A percentile compares a stretch with the other conserved stretches of the same genome.
These are phyloP conservation scores for Auriscalpium orientale DNA, from an alignment of 768 basidiomycete species.

Conservation along the genomic window DNA sequence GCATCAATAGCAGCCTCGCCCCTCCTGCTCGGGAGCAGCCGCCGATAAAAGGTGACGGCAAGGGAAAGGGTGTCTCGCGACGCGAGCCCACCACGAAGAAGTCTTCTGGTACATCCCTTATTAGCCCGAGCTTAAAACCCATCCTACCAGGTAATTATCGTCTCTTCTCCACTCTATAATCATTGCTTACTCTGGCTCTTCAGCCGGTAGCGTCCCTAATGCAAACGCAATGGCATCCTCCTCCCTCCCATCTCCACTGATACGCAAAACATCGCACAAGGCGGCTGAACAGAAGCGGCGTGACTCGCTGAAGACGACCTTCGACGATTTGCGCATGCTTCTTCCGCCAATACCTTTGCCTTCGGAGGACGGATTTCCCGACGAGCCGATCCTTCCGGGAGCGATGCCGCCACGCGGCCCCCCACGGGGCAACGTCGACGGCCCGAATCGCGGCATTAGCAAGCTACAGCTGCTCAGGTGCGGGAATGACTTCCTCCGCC, in stretches of 20 bases:
- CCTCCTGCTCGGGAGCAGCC: constrained; percentile 22
- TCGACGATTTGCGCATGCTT: constrained; percentile 73
- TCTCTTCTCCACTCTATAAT: constrained; percentile 4
- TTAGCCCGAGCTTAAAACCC: constrained; percentile 58
- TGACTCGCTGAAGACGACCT: constrained; percentile 92
- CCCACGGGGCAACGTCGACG: constrained; percentile 75
- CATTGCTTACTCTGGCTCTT: constrained; percentile 7
- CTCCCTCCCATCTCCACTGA: constrained; percentile 25
- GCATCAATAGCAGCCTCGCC: constrained; percentile 39
- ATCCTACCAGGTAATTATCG: constrained; percentile 59
- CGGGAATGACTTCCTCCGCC: constrained; percentile 81
- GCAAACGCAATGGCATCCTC: constrained; percentile 19
- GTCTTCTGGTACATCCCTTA: constrained; percentile 22
- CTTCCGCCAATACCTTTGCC: constrained; percentile 86
- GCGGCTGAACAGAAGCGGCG: constrained; percentile 96
- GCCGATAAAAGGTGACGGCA: constrained; percentile 16
- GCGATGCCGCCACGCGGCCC: constrained; percentile 86
- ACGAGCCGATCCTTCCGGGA: constrained; percentile 77
- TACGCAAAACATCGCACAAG: constrained; percentile 83
- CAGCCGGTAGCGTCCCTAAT: constrained; percentile 28
- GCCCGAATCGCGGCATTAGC: constrained; percentile 93
- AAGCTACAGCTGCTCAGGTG: constrained; percentile 89
- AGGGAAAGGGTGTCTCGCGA: constrained; percentile 7
- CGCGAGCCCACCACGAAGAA: constrained; percentile 20
- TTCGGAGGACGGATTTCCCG: constrained; percentile 59